Base-by-base conservation (phyloP, 495 filamentous ascomycete species). In the Talaromyces proteolyticus region DNA sequence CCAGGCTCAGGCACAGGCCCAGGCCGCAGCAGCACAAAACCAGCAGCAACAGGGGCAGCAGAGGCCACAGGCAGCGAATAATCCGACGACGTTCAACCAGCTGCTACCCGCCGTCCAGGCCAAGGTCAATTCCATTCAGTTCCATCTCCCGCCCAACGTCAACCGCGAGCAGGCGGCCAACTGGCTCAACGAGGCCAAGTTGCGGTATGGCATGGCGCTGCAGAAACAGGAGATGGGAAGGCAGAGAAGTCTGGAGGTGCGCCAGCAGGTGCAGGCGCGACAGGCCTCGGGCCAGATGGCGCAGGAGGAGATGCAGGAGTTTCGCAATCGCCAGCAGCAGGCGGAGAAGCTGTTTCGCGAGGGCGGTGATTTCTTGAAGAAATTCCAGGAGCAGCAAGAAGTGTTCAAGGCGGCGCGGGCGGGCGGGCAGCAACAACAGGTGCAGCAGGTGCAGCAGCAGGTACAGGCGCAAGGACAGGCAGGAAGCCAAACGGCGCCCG, bases 141-240 rank as follows among this genome's bases (percentile, higher is more conserved):
- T 79, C 51, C 65, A 67, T 49, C 60, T 76, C 7, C 76, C 77
- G 2, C 73, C 71, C 17, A 70, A 68, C 34, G 65, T 75, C 42
- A 72, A 65, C 43, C 60, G 58, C 12, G 67, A 77, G 52, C 67
- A 75, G 45, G 64, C 71, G n/a, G 64, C 69, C 53, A 69, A 56
- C 14, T 80, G 70, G 74, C 63, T 78, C 24, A 61, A 64, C 8
- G 77, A 81, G 56, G 73, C 73, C n/a, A 75, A 69, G 46, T 57
- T 70, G 19, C 67, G 73, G 51, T 79, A 78, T 57, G 77, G 75
- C 14, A 69, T 73, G 47, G 67, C 72, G 5, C 61, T 80, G 18
- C 74, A 79, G 56, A 79, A 72, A 50, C 70, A 75, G 43, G 77
- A 81, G 46, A 65, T 69, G 14, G 69, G 70, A n/a, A 59, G 66